phyloP scores from a whole-genome alignment of 768 basidiomycete genomes.

The Podaxis carcinomalis region DNA sequence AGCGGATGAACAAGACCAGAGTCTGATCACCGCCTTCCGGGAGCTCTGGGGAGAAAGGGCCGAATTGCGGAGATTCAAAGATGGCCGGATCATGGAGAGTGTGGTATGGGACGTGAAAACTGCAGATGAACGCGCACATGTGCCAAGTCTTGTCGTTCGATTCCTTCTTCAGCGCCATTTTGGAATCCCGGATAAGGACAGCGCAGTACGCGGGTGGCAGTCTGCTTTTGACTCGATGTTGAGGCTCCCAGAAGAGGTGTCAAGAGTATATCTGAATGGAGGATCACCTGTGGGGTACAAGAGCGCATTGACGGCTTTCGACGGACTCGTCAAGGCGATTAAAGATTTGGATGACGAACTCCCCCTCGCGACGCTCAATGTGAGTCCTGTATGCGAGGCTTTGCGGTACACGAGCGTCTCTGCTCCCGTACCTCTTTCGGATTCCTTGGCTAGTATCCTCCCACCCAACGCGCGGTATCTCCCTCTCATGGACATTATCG shows the following conservation, averaged over 20 bases:
- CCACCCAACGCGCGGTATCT: constrained; percentile 62
- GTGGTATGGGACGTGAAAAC: constrained; percentile 94
- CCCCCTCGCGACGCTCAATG: constrained; percentile 72
- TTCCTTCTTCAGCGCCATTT: constrained; percentile 80
- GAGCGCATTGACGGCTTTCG: constrained; percentile 73
- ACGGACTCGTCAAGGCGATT: constrained; percentile 67
- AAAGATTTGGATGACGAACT: constrained; percentile 70
- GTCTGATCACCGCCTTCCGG: constrained; percentile 58
- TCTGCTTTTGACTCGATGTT: constrained; percentile 53
- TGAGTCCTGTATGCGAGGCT: constrained; percentile 68
- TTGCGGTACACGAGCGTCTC: constrained; percentile 85
- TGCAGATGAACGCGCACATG: constrained; percentile 72
- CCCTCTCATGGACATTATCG: constrained; percentile 64
- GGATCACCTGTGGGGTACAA: constrained; percentile 57
- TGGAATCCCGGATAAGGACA: constrained; percentile 37
- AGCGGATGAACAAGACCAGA: constrained; percentile 54
- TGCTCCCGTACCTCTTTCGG: constrained; percentile 69
- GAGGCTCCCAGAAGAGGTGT: constrained; percentile 52
- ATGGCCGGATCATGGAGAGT: constrained; percentile 87
- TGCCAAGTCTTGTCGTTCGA: constrained; percentile 70
- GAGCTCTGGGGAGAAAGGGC: constrained; percentile 90
- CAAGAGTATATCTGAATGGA: constrained; percentile 36
- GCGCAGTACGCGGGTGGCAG: constrained; percentile 57
- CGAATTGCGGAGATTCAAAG: constrained; percentile 92
- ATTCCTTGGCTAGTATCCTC: constrained; percentile 43